A percentile compares a stretch with the other conserved stretches of the same genome.
These are phyloP conservation scores for Spergularia bocconei DNA, from an alignment of 148 eudicot genomes.

Conservation along the genomic window DNA sequence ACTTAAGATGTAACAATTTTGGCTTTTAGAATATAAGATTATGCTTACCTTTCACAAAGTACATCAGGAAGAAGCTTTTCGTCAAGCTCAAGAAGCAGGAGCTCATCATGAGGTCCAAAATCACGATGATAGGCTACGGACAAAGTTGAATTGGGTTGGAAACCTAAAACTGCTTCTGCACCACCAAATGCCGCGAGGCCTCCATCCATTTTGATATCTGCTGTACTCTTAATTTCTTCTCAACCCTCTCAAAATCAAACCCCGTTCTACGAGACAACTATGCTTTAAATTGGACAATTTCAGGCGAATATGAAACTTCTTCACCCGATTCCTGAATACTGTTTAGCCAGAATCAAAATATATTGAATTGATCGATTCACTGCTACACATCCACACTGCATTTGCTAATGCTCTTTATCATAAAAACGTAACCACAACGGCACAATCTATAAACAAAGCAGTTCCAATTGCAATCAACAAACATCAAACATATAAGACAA, in stretches of 20 bases:
- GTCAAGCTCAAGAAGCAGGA: conserved; percentile 82
- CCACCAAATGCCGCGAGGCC: conserved; percentile 34
- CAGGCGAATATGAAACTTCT: not conserved
- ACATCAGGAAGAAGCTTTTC: conserved; percentile 90
- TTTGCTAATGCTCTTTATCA: not conserved
- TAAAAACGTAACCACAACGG: not conserved
- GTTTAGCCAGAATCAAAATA: not conserved
- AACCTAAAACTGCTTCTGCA: conserved; percentile 62
- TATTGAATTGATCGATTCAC: not conserved
- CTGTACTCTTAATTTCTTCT: conserved; percentile 11
- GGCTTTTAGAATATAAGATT: not conserved
- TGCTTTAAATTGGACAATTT: not conserved
- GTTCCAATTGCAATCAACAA: not conserved
- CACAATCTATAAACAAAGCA: not conserved
- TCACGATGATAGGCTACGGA: conserved; percentile 67
- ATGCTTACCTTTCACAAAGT: conserved; percentile 53
- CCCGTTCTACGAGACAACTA: not conserved
- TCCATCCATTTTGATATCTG: conserved; percentile 27
- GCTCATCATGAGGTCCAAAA: conserved; percentile 80
- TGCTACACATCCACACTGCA: not conserved
- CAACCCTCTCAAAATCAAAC: not conserved
- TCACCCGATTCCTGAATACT: not conserved
- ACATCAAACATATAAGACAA: not conserved
- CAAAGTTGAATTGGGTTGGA: conserved; percentile 60
- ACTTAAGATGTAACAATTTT: not conserved